Base-by-base conservation (phyloP, 202 grass and related monocot species). In the Carex sylvatica region DNA sequence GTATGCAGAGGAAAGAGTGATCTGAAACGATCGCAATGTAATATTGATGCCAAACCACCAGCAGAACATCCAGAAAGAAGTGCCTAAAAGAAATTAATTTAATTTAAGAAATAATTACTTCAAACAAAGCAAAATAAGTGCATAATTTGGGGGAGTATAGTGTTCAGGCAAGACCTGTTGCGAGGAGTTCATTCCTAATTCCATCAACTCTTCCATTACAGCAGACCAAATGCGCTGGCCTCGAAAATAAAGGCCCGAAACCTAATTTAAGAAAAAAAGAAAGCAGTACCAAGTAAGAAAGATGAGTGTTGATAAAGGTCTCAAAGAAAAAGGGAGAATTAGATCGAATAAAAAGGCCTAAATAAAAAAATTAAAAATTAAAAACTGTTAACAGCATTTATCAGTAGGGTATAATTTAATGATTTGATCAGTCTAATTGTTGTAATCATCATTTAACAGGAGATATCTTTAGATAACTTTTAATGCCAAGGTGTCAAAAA, bases 51-150 rank as follows among this genome's bases (percentile, higher is more conserved):
- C 60, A 91, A 87, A 84, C 84, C 84, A 61, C 91, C 91, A 65
- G 94, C 94, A 79, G 94, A 97, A 36, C 89, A 93, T 9, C 93
- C 91, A 74, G 87, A 74, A 80, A 93, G 87, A 58, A 97, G 79
- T 12, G 86, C 87, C 94, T 97, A 82, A 19, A 84, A 72, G 23
- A 8, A 4, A 64, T 9, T 33, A 28, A 14, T 13, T 49, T 15
- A 22, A 9, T 14, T 68, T 87, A n/a, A 36, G 5, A 24, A 56
- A 49, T 61, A 19, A 83, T 2, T 44, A 22, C 12, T 49, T 65
- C 61, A 10, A 65, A 65, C 24, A 65, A 47, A 18, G 3, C 3
- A 52, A 64, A 58, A 8, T 36, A 46, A 30, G 15, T 40, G 65
- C 62, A 80, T 61, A 61, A 80, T 64, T 42, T 58, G 14, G 3